Evolutionary conservation across 352 stramenopile genomes (phyloP).

Genomic region (Phytopythium aichiense): DNA sequence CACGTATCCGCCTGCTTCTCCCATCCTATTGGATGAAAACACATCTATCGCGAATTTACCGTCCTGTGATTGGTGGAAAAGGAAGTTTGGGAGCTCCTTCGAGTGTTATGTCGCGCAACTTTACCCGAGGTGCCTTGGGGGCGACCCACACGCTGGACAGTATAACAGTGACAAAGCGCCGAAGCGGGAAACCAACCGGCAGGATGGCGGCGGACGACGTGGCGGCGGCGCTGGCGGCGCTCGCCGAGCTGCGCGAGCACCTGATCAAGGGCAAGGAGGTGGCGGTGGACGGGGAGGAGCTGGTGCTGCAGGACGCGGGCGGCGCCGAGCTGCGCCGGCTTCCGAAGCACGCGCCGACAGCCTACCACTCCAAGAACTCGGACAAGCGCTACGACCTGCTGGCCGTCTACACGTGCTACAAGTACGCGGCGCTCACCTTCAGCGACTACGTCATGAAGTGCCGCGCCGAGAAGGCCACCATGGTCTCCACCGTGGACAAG

Average conservation of each 20-base stretch:
- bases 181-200: neutral
- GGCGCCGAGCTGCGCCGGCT: constrained; percentile 43
- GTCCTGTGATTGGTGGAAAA: neutral
- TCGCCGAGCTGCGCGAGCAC: constrained; percentile 57
- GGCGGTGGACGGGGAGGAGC: constrained; percentile 45
- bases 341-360: constrained; percentile 61
- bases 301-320: constrained; percentile 57
- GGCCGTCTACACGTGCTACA: constrained; percentile 78
- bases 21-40: neutral
- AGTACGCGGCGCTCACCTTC: constrained; percentile 66
- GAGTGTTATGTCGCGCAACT: neutral
- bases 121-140: neutral
- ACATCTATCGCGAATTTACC: neutral
- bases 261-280: constrained; percentile 71
- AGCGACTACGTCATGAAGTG: constrained; percentile 86
- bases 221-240: constrained; percentile 27
- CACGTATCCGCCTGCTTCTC: neutral
- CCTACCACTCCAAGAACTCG: constrained; percentile 78
- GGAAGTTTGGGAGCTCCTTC: neutral
- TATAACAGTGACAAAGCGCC: neutral
- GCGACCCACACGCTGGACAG: neutral
- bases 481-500: constrained; percentile 86
- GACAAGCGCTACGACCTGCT: constrained; percentile 84
- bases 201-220: constrained; percentile 6
- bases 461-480: constrained; percentile 65